Evolutionary conservation across 225 moss, liverwort and hornwort genomes (phyloP), one percentile per base, ranked within the genome.

Genomic region (Pseudoscleropodium purum): DNA sequence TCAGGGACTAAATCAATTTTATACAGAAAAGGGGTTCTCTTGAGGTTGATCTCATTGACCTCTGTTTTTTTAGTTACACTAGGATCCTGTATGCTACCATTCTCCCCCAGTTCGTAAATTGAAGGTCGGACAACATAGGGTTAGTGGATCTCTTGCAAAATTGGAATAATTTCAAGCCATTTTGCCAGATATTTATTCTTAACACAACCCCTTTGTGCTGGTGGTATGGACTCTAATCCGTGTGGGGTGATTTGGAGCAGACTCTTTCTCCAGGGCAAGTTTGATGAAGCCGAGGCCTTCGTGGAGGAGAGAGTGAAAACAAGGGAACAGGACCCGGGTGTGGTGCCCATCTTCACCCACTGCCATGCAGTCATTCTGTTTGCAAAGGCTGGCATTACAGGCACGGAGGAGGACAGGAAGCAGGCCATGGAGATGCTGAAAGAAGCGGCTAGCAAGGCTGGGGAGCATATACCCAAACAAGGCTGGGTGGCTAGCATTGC

Each of bases 311-410:
- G 95, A 84, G 90, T 94, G 69, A 88, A 82, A 77, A 92, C 84
- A 33, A 91, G 89, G 81, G 98, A 97, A 45, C 92, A 87, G 69
- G 92, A 93, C 57, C 90, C 91, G 2, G 93, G 93, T 31, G 95
- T 95, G 62, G 93, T 97, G 86, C 98, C 98, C 63, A 96, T 98
- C 77, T 98, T 98, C 92, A 96, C 98, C 49, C 98, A 98, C 89
- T 98, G 97, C 90, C 95, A 98, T 87, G 98, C 96, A 37, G 97
- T 98, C 89, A 95, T 98, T 89, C 91, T 98, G 78, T 98, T 98
- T 83, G 98, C 98, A 39, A 97, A 97, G 91, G 98, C 98, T 87
- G 96, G 96, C 85, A 97, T 98, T 64, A 93, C 97, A 21, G 97
- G 97, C 90, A 95, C 98, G 61, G 94, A 92, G 84, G 97, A 96